Conservation (phyloP, 495 filamentous ascomycete genomes). For the Durotheca rogersii region DNA sequence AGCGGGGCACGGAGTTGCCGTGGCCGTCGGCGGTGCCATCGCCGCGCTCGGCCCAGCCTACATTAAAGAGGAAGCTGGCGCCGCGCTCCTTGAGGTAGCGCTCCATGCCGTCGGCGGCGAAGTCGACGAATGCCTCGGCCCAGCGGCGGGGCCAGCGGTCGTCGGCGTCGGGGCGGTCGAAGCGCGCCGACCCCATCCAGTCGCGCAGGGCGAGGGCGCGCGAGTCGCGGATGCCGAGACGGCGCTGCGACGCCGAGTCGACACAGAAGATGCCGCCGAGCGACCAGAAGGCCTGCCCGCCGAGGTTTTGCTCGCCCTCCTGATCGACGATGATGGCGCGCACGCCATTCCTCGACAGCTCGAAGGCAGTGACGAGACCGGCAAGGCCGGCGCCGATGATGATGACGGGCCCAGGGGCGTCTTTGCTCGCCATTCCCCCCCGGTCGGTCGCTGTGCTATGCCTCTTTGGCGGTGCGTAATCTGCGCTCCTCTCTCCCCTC, state of each 20-base stretch:
- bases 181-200: conserved; percentile 51
- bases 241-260: conserved; percentile 49
- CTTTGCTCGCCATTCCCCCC: conserved; percentile 14
- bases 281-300: conserved; percentile 58
- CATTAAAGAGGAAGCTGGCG: conserved; percentile 44
- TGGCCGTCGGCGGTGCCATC: conserved; percentile 51
- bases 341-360: conserved; percentile 46
- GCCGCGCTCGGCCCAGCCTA: conserved; percentile 55
- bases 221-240: conserved; percentile 52
- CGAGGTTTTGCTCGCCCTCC: conserved; percentile 47
- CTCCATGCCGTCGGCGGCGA: conserved; percentile 52
- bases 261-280: conserved; percentile 55
- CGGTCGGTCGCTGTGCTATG: no score
- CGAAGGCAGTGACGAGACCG: conserved; percentile 53
- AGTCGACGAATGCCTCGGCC: conserved; percentile 56
- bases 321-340: conserved; percentile 50
- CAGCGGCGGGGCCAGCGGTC: conserved; percentile 53
- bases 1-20: conserved; percentile 54
- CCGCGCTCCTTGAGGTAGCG: conserved; percentile 48
- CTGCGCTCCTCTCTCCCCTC: background rate
- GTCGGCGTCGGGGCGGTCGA: conserved; percentile 46
- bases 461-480: no score
- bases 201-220: conserved; percentile 51
- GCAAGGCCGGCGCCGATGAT: conserved; percentile 54
- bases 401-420: conserved; percentile 43